Evolutionary conservation across 2,329 filamentous ascomycete species (phyloP).

Genomic region (Cladophialophora chaetospira): DNA sequence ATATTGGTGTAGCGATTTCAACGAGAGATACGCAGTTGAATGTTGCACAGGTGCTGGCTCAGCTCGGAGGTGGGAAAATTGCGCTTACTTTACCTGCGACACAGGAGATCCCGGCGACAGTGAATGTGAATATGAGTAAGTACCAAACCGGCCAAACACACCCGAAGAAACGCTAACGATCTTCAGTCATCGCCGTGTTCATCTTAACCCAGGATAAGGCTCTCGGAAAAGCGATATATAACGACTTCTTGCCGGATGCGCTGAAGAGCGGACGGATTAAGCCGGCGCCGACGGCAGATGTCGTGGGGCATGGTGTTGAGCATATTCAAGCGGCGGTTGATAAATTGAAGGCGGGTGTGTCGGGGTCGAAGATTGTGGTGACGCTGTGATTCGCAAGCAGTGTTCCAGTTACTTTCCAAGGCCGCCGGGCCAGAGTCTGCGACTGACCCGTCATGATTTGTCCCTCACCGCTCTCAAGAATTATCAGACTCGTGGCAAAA

Average conservation of each 20-base stretch:
- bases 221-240: slow-evolving; percentile 38
- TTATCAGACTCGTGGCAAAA: too few relatives aligned
- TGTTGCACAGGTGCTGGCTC: slow-evolving; percentile 22
- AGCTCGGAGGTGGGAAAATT: slow-evolving; percentile 29
- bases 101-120: slow-evolving; percentile 22
- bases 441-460: too few relatives aligned
- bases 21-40: slow-evolving; percentile 24
- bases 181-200: slow-evolving; percentile 20
- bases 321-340: slow-evolving; percentile 42
- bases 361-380: slow-evolving; percentile 45
- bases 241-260: slow-evolving; percentile 39
- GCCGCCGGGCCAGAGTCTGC: too few relatives aligned
- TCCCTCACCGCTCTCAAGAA: too few relatives aligned
- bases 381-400: slow-evolving; percentile 22
- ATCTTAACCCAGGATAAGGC: slow-evolving; percentile 26
- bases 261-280: slow-evolving; percentile 36
- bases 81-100: slow-evolving; percentile 14
- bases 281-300: slow-evolving; percentile 39
- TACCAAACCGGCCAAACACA: too few relatives aligned
- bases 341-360: slow-evolving; percentile 43
- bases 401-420: too few relatives aligned
- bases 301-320: slow-evolving; percentile 44
- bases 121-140: slow-evolving; percentile 22
- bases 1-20: slow-evolving; percentile 13
- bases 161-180: background rate